These are phyloP conservation scores for Populus tomentosa DNA, from an alignment of 441 rosid species.

Conservation along the genomic window DNA sequence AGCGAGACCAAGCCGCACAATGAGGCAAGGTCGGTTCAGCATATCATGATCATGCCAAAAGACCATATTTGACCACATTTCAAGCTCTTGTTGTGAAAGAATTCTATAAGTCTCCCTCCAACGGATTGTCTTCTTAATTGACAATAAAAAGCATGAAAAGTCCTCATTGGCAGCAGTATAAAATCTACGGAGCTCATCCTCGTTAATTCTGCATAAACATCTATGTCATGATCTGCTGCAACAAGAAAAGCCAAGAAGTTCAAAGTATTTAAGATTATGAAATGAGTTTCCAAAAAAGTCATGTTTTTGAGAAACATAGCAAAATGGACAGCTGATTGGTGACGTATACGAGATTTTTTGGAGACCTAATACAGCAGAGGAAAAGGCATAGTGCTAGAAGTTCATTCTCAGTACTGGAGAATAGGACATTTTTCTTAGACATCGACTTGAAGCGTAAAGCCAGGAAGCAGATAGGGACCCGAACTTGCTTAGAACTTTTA, in stretches of 20 bases:
- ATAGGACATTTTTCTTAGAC: neutral
- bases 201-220: conserved; percentile 67
- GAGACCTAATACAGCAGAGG: neutral
- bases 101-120: conserved; percentile 89
- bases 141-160: conserved; percentile 53
- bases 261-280: conserved; percentile 11
- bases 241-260: conserved; percentile 19
- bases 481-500: neutral
- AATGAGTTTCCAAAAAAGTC: neutral
- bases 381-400: conserved; percentile 2
- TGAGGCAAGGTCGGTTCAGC: conserved; percentile 74
- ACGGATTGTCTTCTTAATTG: conserved; percentile 75
- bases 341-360: neutral
- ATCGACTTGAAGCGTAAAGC: neutral
- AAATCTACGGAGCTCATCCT: conserved; percentile 74
- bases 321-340: neutral
- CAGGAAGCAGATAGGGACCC: neutral
- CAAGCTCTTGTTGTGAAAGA: conserved; percentile 79
- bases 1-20: conserved; percentile 84
- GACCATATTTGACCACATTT: conserved; percentile 68
- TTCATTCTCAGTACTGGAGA: neutral
- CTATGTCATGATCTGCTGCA: conserved; percentile 31
- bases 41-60: conserved; percentile 96
- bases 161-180: conserved; percentile 74
- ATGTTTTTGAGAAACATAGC: neutral